Evolutionary conservation across 1,139 yeast genomes (phyloP).

Genomic region (Entelexis sorbosivorans): DNA sequence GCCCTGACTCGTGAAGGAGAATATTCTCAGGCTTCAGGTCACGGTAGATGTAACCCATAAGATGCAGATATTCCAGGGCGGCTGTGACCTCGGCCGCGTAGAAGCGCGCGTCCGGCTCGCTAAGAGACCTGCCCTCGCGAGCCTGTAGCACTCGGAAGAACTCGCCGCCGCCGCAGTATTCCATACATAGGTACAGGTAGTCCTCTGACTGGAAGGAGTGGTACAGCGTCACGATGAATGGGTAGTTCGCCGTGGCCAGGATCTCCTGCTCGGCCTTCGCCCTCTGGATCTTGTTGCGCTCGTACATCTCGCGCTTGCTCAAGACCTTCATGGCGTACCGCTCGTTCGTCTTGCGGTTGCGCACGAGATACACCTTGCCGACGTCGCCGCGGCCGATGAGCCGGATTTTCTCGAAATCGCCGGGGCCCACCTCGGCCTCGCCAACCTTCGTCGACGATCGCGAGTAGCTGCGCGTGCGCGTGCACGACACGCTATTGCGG

Average conservation of each 20-base stretch:
- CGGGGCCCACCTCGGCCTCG: conserved; percentile 73
- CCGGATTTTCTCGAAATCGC: conserved; percentile 78
- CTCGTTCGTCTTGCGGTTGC: conserved; percentile 63
- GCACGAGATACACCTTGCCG: conserved; percentile 86
- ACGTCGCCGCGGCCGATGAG: conserved; percentile 94
- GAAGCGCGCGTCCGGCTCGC: conserved; percentile 81
- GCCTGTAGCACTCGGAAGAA: conserved; percentile 94
- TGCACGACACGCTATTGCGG: neutral
- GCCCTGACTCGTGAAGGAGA: conserved; percentile 86
- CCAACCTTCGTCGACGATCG: conserved; percentile 60
- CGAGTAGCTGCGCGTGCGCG: conserved; percentile 46
- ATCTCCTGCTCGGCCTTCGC: conserved; percentile 96
- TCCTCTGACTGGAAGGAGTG: conserved; percentile 96
- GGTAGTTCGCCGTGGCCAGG: conserved; percentile 89
- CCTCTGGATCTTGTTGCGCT: conserved; percentile 84
- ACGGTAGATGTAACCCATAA: conserved; percentile 93
- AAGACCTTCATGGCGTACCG: conserved; percentile 89
- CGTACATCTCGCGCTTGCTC: conserved; percentile 85
- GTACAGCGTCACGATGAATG: conserved; percentile 89
- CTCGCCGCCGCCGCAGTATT: conserved; percentile 98
- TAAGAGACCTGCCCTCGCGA: conserved; percentile 70
- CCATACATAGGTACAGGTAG: conserved; percentile 91
- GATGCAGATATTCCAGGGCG: conserved; percentile 85
- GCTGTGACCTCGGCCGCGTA: conserved; percentile 98
- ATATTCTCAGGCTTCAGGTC: conserved; percentile 95